Base-by-base conservation (phyloP, 2,329 filamentous ascomycete species). In the Colletotrichum liaoningense region DNA sequence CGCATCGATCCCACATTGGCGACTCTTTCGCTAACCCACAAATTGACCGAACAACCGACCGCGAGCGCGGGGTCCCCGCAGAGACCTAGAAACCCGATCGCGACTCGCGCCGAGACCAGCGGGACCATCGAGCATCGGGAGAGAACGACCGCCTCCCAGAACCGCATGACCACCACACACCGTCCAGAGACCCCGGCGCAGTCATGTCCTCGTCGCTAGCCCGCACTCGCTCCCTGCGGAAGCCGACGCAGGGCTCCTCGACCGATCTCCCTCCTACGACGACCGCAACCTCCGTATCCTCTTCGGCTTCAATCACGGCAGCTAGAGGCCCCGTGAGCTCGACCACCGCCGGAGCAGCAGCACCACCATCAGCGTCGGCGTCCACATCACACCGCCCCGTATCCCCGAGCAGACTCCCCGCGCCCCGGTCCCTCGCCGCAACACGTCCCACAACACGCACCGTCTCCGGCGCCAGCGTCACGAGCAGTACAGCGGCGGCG, bases 141-240 rank as follows among this genome's bases (percentile, higher is more conserved):
- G 26, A 26, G 22, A 55, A 24, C 22, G 1, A 35, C 52, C 52
- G n/a, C 5, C 24, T 19, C 19, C 26, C 16, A 7, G 42, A 26
- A 42, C 62, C n/a, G 33, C 63, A 16, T 24, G 28, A 5, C 28
- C 38, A 2, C 28, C 9, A 19, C 30, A 19, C 65, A 12, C 16
- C 12, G 12, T 24, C 2, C 54, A 42, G 57, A 59, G 63, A 38
- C 6, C 30, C 30, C 42, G 54, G 16, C 28, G 11, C 28, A 55
- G 77, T 57, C 69, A 87, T 86, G 85, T 84, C 85, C 59, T 85
- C 86, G 8, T 79, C 79, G 28, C 77, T 87, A 74, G 81, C 84
- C 66, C 85, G 88, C 65, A 82, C 86, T 35, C 84, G 86, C 22
- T 88, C 88, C 3, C 76, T 89, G 69, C 87, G 87, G 46, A 86